Percentiles rank a stretch among this genome's conserved stretches.
Evolutionary conservation across 2,329 filamentous ascomycete genomes (phyloP).

Genomic region (Cladorrhinum sp.): DNA sequence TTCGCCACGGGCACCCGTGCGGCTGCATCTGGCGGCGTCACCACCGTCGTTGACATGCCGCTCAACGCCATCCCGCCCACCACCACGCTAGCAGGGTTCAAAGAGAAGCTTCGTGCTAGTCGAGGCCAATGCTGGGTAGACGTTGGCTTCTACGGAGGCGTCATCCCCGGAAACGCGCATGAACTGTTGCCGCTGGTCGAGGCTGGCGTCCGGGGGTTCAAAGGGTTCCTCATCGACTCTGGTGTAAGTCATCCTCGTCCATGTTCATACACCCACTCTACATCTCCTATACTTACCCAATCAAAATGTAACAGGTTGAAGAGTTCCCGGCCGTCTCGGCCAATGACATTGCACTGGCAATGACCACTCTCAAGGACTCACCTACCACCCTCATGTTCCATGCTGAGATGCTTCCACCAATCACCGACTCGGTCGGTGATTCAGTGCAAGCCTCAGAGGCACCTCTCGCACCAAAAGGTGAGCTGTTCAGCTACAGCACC

Average conservation of each 20-base stretch:
- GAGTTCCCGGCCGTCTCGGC: conserved; percentile 92
- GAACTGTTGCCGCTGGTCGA: conserved; percentile 79
- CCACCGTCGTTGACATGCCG: conserved; percentile 96
- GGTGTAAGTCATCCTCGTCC: conserved; percentile 61
- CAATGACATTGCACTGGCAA: conserved; percentile 72
- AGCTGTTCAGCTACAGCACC: conserved; percentile 76
- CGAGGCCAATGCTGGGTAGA: conserved; percentile 94
- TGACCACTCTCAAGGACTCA: conserved; percentile 73
- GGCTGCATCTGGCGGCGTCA: conserved; percentile 92
- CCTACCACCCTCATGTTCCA: conserved; percentile 98
- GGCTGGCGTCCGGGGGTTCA: conserved; percentile 89
- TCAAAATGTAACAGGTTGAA: conserved; percentile 62
- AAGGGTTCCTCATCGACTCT: conserved; percentile 95
- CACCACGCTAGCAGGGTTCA: conserved; percentile 77
- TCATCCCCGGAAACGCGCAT: conserved; percentile 82
- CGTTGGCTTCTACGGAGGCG: conserved; percentile 95
- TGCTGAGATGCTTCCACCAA: conserved; percentile 94
- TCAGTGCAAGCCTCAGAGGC: conserved; percentile 67
- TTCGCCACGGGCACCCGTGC: conserved; percentile 94
- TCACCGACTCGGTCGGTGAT: conserved; percentile 74
- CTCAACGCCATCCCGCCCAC: conserved; percentile 96
- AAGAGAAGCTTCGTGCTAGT: conserved; percentile 82
- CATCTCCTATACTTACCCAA: conserved; percentile 9
- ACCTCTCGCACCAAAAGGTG: conserved; percentile 67
- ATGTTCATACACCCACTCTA: neutral